Evolutionary conservation across 768 basidiomycete species (phyloP), one percentile per base, ranked within the genome.

Genomic region (Phlebiopsis flavidoalba): DNA sequence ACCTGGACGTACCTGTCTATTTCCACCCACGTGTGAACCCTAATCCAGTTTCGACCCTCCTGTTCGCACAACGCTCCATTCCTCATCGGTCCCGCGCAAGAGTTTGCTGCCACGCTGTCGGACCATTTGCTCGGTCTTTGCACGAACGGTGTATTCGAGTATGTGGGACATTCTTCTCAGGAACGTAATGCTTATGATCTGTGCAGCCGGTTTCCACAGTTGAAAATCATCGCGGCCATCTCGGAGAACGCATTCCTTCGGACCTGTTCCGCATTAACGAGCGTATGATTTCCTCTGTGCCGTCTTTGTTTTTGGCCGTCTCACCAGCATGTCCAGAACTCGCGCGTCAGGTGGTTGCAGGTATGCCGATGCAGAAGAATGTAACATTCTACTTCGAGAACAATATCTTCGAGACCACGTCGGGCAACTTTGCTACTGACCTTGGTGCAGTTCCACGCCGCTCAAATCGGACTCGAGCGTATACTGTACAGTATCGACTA

Each of bases 301-400:
- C 12, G 17, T 43, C 36, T 21, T 19, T 10, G 11, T 12, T 43
- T 14, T 33, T 54, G 3, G 45, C 24, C 4, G 2, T 26, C 24
- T 11, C 8, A 10, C 22, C 7, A 31, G 26, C 26, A 31, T 17
- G 17, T 5, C 12, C 54, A 55, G 54, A 55, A 37, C 54, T 55
- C 43, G 37, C 36, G 8, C 54, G 54, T 15, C 54, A 55, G 40
- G 37, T 55, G 12, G 54, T 45, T 19, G 40, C 36, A 43, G 54
- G 54, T 6, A 55, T 55, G 54, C 54, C 54, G 54, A 55, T 55
- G 54, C 54, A 55, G 22, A 55, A 55, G 54, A 55, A 55, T 21
- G 54, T 55, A 19, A 55, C 54, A 2, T 55, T 55, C 54, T 55
- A 55, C 22, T 45, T 55, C 54, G 35, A 55, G 19, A 43, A 55